phyloP scores from a whole-genome alignment of 192 early-diverging fungal genomes.

The Backusella australiensis region DNA sequence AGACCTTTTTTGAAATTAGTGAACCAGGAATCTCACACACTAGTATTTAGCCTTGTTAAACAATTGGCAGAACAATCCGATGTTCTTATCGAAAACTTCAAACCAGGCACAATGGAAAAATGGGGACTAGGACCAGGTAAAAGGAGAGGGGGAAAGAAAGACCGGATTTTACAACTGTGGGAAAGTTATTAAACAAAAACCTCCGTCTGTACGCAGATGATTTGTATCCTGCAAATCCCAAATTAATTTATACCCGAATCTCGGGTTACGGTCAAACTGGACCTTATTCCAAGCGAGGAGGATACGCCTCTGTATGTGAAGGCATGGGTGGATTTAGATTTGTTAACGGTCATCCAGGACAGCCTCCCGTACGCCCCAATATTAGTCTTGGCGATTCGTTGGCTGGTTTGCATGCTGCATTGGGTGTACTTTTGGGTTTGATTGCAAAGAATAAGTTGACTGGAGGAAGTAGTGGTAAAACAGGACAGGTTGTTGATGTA shows the following conservation, averaged over 20 bases:
- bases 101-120: conserved; percentile 53
- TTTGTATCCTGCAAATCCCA: conserved; percentile 37
- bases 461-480: not conserved
- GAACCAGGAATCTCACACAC: not conserved
- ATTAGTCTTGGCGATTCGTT: conserved; percentile 50
- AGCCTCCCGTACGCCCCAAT: conserved; percentile 49
- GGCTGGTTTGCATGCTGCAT: conserved; percentile 47
- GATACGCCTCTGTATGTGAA: conserved; percentile 54
- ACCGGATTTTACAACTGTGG: not conserved
- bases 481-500: conserved; percentile 51
- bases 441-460: conserved; percentile 36
- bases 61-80: conserved; percentile 37
- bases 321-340: conserved; percentile 45
- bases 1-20: not conserved
- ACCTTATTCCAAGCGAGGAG: conserved; percentile 42
- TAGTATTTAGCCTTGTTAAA: conserved; percentile 18
- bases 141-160: not conserved
- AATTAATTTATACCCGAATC: conserved; percentile 47
- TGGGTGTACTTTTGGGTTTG: conserved; percentile 39
- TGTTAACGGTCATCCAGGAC: conserved; percentile 40
- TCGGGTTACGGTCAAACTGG: conserved; percentile 54
- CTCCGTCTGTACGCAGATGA: conserved; percentile 27
- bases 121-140: conserved; percentile 53
- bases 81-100: conserved; percentile 54
- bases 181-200: not conserved